These are phyloP conservation scores for Magnaporthales sp. DNA, from an alignment of 2,329 filamentous ascomycete species.

Conservation along the genomic window DNA sequence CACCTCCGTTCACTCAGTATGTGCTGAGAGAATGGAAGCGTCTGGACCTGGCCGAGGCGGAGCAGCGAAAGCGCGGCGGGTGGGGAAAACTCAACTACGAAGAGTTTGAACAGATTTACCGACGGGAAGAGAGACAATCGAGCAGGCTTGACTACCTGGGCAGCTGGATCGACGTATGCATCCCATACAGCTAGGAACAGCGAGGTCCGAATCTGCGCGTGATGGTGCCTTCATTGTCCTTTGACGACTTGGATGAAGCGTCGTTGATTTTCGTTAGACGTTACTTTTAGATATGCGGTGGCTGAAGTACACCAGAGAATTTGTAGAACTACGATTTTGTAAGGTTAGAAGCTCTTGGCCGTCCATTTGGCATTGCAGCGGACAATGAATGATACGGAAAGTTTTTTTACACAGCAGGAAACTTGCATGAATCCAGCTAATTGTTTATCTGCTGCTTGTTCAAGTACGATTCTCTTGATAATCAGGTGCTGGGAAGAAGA, in stretches of 20 bases:
- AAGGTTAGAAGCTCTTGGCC: not conserved
- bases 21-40: constrained; percentile 40
- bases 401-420: not conserved
- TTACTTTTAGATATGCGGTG: not conserved
- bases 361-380: not conserved
- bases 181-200: constrained; percentile 34
- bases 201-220: not conserved
- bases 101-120: constrained; percentile 74
- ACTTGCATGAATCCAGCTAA: not conserved
- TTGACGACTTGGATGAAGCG: not conserved
- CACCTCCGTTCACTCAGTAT: constrained; percentile 17
- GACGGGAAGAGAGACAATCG: constrained; percentile 51
- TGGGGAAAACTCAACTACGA: constrained; percentile 68
- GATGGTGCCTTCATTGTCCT: not conserved
- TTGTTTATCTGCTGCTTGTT: not conserved
- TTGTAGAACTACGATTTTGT: not conserved
- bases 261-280: not conserved
- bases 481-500: not conserved
- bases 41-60: constrained; percentile 57
- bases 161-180: constrained; percentile 82
- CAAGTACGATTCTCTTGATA: not conserved
- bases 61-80: constrained; percentile 65
- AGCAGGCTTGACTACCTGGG: constrained; percentile 72
- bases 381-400: not conserved
- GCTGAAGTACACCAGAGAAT: not conserved